Base-by-base conservation (phyloP, 2,329 filamentous ascomycete species). In the Trichoderma koningii region DNA sequence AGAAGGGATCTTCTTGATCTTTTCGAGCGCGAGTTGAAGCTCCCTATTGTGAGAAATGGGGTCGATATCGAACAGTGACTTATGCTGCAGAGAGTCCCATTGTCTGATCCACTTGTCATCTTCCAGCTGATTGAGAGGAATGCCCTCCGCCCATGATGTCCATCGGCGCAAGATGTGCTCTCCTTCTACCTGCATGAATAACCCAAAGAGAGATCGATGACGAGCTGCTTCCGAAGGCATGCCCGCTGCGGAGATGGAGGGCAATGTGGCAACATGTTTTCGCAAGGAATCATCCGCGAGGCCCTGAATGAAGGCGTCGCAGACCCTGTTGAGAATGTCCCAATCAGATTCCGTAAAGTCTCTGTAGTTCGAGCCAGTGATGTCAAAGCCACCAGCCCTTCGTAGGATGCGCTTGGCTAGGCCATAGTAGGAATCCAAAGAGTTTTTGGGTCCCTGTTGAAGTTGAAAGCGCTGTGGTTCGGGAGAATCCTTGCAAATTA, bases 161-260 rank as follows among this genome's bases (percentile, higher is more conserved):
- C 73, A 76, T 3, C 77, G 70, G 71, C 82, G 78, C 1, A 82
- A 76, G 23, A 87, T 71, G 21, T 76, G 75, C 70, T 88, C 86
- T 7, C 86, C 86, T 69, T 89, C 86, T 2, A 81, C 73, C 68
- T 87, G 83, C 15, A 76, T 80, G 66, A 77, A 81, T 2, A 86
- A 79, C 0, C 84, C 83, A n/a, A 78, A 74, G 0, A 89, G 79
- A 3, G 85, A 84, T 45, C 83, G 81, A 64, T 77, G 73, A 56
- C 73, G 74, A 6, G 74, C 69, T 2, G 68, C 59, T 2, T 72
- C 70, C 0, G 71, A 62, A 10, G n/a, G 23, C 1, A 66, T 57
- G 9, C 73, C 66, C 15, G 72, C 72, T 34, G 79, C 78, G 6
- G 75, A 71, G 7, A 87, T 77, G 2, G 85, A 85, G n/a, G 76